Evolutionary conservation across 73 alveolate genomes (phyloP), one percentile per base, ranked within the genome.

Genomic region (Durusdinium trenchii): DNA sequence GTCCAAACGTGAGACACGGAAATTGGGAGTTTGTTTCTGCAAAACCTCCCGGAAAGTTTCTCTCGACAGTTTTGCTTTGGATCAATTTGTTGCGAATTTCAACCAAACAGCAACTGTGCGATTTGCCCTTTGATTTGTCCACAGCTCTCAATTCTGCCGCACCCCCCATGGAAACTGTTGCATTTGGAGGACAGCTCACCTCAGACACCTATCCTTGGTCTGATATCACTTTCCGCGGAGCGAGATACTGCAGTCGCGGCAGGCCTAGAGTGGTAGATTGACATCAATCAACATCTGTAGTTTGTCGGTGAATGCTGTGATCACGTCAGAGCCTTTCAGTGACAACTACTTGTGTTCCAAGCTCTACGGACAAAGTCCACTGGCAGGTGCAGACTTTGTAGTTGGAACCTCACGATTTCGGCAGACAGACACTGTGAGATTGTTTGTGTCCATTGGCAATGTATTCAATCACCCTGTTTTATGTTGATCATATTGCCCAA

Each of bases 241-340:
- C 73, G 94, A 50, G 94, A 84, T 32, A 75, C 50, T n/a, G 94
- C 94, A 4, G 38, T 84, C 10, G 94, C 94, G 4, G 94, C 94
- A 84, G 94, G 94, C 38, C 6, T 28, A 1, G 62, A 28, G 84
- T 12, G 73, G 73, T 23, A 60, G 4, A 32, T 60, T 23, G 73
- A 60, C n/a, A n/a, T n/a, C n/a, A n/a, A n/a, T n/a, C n/a, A n/a
- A n/a, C n/a, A n/a, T n/a, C n/a, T n/a, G n/a, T n/a, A n/a, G n/a
- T n/a, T n/a, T n/a, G n/a, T n/a, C n/a, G n/a, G n/a, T n/a, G n/a
- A n/a, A n/a, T n/a, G n/a, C n/a, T n/a, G n/a, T n/a, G n/a, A n/a
- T n/a, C n/a, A n/a, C n/a, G n/a, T n/a, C n/a, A n/a, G n/a, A n/a
- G n/a, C n/a, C n/a, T n/a, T n/a, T n/a, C n/a, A n/a, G n/a, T n/a